Evolutionary conservation across 129 eudicot genomes (phyloP).

Genomic region (Tagetes erecta): DNA sequence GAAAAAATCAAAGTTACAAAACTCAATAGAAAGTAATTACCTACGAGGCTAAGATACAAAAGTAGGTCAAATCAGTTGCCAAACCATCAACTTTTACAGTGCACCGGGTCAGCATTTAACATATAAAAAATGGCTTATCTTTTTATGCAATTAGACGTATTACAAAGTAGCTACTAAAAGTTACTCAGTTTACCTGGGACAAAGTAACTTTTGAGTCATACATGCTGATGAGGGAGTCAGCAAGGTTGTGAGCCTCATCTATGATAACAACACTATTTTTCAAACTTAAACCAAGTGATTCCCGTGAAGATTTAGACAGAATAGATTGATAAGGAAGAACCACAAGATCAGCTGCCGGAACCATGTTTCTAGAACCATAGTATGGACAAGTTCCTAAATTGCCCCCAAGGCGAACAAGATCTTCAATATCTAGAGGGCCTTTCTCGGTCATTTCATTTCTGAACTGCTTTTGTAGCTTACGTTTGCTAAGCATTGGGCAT

Average conservation of each 20-base stretch:
- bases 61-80: not conserved
- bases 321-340: constrained; percentile 97
- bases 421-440: constrained; percentile 87
- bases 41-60: not conserved
- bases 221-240: constrained; percentile 95
- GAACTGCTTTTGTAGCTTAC: constrained; percentile 62
- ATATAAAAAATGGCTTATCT: not conserved
- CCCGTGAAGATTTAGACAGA: constrained; percentile 92
- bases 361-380: constrained; percentile 89
- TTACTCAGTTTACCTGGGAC: constrained; percentile 57
- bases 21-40: not conserved
- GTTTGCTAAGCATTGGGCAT: constrained; percentile 88
- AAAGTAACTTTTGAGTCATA: constrained; percentile 77
- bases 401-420: constrained; percentile 77
- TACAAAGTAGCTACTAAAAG: not conserved
- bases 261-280: constrained; percentile 77
- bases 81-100: not conserved
- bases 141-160: not conserved
- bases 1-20: not conserved
- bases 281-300: constrained; percentile 83
- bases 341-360: constrained; percentile 86
- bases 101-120: not conserved
- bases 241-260: constrained; percentile 96
- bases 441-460: constrained; percentile 50
- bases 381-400: constrained; percentile 83